Conservation (phyloP, 164 flowering plant species). For the Echeveria elegans region DNA sequence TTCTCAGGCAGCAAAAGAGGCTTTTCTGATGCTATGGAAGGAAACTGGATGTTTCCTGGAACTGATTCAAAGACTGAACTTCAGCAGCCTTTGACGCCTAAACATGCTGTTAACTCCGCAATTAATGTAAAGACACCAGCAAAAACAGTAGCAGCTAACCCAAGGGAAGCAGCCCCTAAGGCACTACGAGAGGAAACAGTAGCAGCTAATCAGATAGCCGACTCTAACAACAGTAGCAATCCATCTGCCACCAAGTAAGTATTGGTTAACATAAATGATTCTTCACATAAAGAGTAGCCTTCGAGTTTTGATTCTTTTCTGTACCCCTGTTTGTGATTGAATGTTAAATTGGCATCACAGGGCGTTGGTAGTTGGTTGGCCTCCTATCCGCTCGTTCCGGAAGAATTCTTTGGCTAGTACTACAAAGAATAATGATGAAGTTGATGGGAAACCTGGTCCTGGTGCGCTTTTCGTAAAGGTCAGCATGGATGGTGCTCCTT, state of each 20-base stretch:
- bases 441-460: slow-evolving; percentile 30
- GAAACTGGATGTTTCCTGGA: slow-evolving; percentile 58
- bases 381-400: slow-evolving; percentile 79
- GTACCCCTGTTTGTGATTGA: not conserved
- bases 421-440: slow-evolving; percentile 35
- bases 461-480: slow-evolving; percentile 28
- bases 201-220: slow-evolving; percentile 20
- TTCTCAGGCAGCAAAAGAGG: slow-evolving; percentile 68
- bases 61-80: slow-evolving; percentile 37
- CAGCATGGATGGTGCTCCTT: not conserved
- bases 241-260: slow-evolving; percentile 86
- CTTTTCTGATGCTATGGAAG: slow-evolving; percentile 49
- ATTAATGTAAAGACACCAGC: slow-evolving; percentile 15
- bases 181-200: slow-evolving; percentile 24
- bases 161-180: slow-evolving; percentile 43
- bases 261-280: not conserved
- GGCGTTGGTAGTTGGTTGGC: slow-evolving; percentile 92
- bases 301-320: not conserved
- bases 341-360: slow-evolving; percentile 31
- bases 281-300: not conserved
- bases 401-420: slow-evolving; percentile 66
- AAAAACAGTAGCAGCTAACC: slow-evolving; percentile 18
- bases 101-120: slow-evolving; percentile 26
- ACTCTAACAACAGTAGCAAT: slow-evolving; percentile 34
- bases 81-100: slow-evolving; percentile 36